phyloP scores from a whole-genome alignment of 352 stramenopile species.

The Globisporangium recalcitrans region DNA sequence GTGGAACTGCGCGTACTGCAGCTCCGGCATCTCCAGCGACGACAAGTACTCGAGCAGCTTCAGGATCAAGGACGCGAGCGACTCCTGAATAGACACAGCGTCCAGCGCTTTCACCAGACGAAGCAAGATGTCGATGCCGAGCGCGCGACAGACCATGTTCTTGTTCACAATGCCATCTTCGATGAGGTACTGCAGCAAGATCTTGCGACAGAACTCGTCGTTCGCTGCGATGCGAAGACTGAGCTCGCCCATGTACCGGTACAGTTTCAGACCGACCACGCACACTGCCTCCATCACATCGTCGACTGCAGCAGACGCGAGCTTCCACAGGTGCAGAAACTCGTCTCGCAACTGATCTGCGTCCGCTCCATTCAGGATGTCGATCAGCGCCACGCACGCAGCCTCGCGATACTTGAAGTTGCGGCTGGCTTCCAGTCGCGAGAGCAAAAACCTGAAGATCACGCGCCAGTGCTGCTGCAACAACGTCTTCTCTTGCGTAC shows the following conservation, averaged over 20 bases:
- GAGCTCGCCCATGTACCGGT: conserved; percentile 62
- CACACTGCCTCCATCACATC: conserved; percentile 72
- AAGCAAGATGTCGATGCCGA: conserved; percentile 71
- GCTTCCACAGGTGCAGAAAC: conserved; percentile 63
- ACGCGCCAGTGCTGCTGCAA: conserved; percentile 45
- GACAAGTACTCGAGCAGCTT: conserved; percentile 75
- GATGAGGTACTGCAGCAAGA: conserved; percentile 63
- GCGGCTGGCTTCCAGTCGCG: conserved; percentile 49
- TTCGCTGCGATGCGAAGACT: conserved; percentile 59
- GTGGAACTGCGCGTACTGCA: conserved; percentile 85
- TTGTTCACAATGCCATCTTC: conserved; percentile 64
- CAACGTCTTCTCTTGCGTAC: conserved; percentile 41
- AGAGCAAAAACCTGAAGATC: conserved; percentile 55
- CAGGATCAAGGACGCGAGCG: conserved; percentile 47
- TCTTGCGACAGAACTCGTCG: conserved; percentile 40
- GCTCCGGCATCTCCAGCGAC: conserved; percentile 77
- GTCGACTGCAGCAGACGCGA: conserved; percentile 63
- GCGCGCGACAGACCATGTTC: conserved; percentile 52
- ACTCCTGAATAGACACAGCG: conserved; percentile 46
- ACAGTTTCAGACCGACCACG: conserved; percentile 64
- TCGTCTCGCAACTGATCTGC: conserved; percentile 37
- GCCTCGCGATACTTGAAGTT: conserved; percentile 85
- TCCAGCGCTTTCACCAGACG: conserved; percentile 64
- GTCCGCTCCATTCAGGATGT: conserved; percentile 56
- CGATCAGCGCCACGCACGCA: conserved; percentile 50